Conservation (phyloP, 345 rosid genomes). For the Microthlaspi erraticum region DNA sequence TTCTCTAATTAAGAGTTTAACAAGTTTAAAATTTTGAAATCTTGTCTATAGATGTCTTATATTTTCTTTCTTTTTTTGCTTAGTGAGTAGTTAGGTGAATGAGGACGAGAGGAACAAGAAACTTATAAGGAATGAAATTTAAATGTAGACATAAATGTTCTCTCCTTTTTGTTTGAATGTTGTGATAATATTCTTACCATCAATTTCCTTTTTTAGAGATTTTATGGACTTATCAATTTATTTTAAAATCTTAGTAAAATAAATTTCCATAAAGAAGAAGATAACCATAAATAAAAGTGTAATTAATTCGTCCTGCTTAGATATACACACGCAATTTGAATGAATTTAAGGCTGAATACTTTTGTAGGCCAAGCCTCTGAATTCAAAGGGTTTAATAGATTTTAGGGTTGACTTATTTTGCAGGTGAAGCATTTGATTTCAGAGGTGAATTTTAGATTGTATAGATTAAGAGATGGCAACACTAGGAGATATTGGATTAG, state of each 20-base stretch:
- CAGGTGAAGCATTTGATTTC: constrained; percentile 28
- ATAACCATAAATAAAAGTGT: background rate
- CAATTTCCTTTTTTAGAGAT: constrained; percentile 4
- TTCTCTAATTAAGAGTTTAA: background rate
- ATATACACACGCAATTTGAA: constrained; percentile 24
- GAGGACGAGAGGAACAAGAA: background rate
- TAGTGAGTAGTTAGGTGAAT: background rate
- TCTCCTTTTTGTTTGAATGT: background rate
- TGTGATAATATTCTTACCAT: constrained; percentile 12
- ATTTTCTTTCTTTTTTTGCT: background rate
- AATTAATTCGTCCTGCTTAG: constrained; percentile 7
- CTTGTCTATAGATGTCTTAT: background rate
- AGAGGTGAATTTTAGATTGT: background rate
- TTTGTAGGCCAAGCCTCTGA: constrained; percentile 19
- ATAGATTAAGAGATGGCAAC: constrained; percentile 69
- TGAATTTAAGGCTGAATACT: constrained; percentile 1
- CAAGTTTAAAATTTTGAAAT: background rate
- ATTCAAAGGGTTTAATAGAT: background rate
- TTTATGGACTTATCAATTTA: background rate
- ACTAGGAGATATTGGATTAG: constrained; percentile 74
- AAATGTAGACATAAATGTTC: background rate
- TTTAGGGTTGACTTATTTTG: constrained; percentile 10
- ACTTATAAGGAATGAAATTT: background rate
- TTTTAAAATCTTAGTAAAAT: constrained; percentile 6
- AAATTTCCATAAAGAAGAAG: constrained; percentile 3